Conservation (phyloP, 495 filamentous ascomycete species). For the Aspergillus coremiiformis region DNA sequence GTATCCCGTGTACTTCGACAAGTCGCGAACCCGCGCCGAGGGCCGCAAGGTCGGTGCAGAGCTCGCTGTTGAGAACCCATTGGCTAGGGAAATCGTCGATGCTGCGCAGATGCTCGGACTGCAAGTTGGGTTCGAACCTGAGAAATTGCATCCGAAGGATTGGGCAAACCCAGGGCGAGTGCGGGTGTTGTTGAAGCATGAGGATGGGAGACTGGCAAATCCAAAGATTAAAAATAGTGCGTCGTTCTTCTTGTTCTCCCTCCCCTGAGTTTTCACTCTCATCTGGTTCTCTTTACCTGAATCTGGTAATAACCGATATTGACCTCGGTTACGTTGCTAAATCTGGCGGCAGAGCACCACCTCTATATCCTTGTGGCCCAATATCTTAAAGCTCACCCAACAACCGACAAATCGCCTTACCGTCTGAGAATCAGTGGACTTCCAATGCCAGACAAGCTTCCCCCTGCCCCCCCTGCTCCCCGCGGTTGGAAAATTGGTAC, state of each 20-base stretch:
- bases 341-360: constrained; percentile 58
- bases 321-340: constrained; percentile 1
- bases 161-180: constrained; percentile 96
- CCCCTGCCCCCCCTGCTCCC: constrained; percentile 67
- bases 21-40: constrained; percentile 59
- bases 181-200: constrained; percentile 62
- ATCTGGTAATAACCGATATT: not conserved
- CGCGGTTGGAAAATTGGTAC: constrained; percentile 86
- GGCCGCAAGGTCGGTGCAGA: constrained; percentile 68
- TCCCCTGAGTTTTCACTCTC: not conserved
- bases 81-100: constrained; percentile 83
- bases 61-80: constrained; percentile 73
- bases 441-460: constrained; percentile 55
- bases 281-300: not conserved
- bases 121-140: constrained; percentile 76
- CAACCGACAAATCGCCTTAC: constrained; percentile 58
- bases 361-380: constrained; percentile 69
- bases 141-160: constrained; percentile 89
- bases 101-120: constrained; percentile 69
- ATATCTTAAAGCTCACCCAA: constrained; percentile 70
- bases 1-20: constrained; percentile 93
- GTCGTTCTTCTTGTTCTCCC: constrained; percentile 15
- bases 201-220: constrained; percentile 39
- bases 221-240: constrained; percentile 67
- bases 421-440: constrained; percentile 61